These are phyloP conservation scores for Thermothielavioides terrestris DNA, from an alignment of 495 filamentous ascomycete genomes.

Conservation along the genomic window DNA sequence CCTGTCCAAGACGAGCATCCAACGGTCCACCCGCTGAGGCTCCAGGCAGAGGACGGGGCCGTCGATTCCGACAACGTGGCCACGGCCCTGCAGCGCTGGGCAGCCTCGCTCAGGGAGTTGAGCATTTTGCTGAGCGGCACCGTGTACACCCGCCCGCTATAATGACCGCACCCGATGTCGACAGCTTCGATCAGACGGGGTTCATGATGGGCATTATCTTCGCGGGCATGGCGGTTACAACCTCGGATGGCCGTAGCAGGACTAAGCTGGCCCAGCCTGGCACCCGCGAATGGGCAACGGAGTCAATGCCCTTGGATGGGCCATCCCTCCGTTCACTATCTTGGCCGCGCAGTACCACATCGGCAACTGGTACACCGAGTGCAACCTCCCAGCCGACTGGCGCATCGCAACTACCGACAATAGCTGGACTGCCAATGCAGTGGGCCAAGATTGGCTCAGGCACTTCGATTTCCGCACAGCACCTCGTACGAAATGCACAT, in stretches of 20 bases:
- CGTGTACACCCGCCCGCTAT: too few species aligned
- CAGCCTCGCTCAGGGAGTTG: too few species aligned
- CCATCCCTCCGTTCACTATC: not conserved
- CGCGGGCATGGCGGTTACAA: not conserved
- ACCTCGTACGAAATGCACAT: constrained; percentile 4
- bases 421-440: constrained; percentile 7
- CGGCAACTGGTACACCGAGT: not conserved
- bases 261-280: not conserved
- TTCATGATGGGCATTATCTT: not conserved
- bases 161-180: too few species aligned
- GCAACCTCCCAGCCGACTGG: not conserved
- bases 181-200: not conserved
- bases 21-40: too few species aligned
- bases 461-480: constrained; percentile 2
- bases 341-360: not conserved
- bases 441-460: constrained; percentile 7
- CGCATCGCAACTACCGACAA: constrained; percentile 1
- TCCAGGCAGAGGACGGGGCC: too few species aligned
- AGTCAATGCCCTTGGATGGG: not conserved
- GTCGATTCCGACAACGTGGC: too few species aligned
- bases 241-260: not conserved
- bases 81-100: too few species aligned
- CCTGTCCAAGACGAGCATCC: too few species aligned
- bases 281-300: not conserved
- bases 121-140: too few species aligned